A percentile compares a stretch with the other conserved stretches of the same genome.
These are phyloP conservation scores for Phialophora macrospora DNA, from an alignment of 2,329 filamentous ascomycete genomes.

Conservation along the genomic window DNA sequence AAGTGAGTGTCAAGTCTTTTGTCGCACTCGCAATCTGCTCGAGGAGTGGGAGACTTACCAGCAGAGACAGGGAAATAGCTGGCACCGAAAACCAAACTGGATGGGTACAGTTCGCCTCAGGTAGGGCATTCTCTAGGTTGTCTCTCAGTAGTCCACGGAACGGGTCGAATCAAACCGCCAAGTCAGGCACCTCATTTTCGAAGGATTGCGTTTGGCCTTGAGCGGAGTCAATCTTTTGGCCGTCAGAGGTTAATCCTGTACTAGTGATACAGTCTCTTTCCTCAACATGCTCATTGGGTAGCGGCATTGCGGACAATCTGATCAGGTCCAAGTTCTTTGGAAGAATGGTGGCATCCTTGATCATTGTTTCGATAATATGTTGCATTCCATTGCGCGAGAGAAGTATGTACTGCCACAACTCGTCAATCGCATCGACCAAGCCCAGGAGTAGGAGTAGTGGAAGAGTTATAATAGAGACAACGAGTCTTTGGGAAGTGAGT, in stretches of 20 bases:
- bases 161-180: background rate
- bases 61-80: background rate
- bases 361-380: background rate
- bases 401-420: constrained; percentile 2
- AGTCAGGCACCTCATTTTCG: background rate
- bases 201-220: background rate
- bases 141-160: background rate
- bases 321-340: background rate
- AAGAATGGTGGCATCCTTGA: background rate
- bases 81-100: background rate
- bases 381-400: background rate
- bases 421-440: background rate
- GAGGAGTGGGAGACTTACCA: too few species aligned
- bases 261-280: background rate
- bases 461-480: background rate
- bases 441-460: background rate
- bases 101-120: background rate
- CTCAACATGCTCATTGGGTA: background rate
- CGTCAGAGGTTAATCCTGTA: background rate
- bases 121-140: background rate
- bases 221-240: background rate
- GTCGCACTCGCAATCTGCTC: too few species aligned
- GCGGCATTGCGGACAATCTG: background rate
- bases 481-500: background rate
- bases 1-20: too few species aligned